phyloP scores from a whole-genome alignment of 768 basidiomycete genomes.

The Suillus discolor region DNA sequence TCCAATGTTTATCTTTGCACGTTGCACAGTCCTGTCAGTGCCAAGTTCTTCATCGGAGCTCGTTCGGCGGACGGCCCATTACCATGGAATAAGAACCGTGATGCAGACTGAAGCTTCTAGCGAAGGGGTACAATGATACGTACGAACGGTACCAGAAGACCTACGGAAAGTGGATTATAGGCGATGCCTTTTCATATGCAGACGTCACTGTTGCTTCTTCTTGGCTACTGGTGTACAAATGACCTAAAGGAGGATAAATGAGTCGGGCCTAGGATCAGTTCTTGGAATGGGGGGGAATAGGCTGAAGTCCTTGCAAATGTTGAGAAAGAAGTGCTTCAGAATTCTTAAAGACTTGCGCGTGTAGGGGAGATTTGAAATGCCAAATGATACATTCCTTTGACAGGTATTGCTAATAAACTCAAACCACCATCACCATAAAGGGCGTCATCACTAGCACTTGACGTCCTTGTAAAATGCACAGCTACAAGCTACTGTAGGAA shows the following conservation, averaged over 20 bases:
- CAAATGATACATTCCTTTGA: not conserved
- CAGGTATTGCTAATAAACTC: no score
- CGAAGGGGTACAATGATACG: slow-evolving; percentile 15
- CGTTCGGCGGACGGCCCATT: slow-evolving; percentile 35
- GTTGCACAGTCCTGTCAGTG: slow-evolving; percentile 34
- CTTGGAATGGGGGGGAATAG: slow-evolving; percentile 31
- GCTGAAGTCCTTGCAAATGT: slow-evolving; percentile 24
- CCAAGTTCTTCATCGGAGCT: slow-evolving; percentile 41
- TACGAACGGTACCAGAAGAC: slow-evolving; percentile 24
- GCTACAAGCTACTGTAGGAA: no score
- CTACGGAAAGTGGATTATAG: slow-evolving; percentile 33
- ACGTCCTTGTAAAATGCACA: no score
- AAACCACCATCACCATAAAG: not conserved
- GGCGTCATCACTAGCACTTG: not conserved
- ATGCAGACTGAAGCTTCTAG: slow-evolving; percentile 27
- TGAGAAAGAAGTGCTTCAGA: slow-evolving; percentile 19
- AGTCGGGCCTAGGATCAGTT: slow-evolving; percentile 18
- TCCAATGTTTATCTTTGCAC: slow-evolving; percentile 18
- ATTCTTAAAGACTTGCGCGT: not conserved
- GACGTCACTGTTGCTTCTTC: slow-evolving; percentile 27
- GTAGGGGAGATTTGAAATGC: not conserved
- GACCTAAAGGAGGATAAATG: slow-evolving; percentile 28
- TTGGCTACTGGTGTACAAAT: slow-evolving; percentile 19
- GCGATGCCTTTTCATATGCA: slow-evolving; percentile 32
- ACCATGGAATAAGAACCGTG: slow-evolving; percentile 38